Conservation (phyloP, 805 yeast genomes). For the Ogataea kodamae region DNA sequence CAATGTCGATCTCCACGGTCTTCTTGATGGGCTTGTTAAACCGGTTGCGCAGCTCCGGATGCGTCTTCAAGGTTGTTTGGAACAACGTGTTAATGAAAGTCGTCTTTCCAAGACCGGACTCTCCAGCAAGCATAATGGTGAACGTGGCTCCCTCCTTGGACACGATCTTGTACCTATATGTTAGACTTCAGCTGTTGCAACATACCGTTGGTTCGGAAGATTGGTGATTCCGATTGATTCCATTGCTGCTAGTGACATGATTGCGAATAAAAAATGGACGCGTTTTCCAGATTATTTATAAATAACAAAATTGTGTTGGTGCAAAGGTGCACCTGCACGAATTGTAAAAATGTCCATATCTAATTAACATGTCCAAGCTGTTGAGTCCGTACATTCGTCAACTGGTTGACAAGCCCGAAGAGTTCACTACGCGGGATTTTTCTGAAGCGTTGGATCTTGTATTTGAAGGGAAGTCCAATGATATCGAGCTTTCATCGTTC, state of each 20-base stretch:
- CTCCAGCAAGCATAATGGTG: slow-evolving; percentile 86
- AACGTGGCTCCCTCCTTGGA: slow-evolving; percentile 72
- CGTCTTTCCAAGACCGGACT: slow-evolving; percentile 89
- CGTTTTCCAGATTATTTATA: too few relatives aligned
- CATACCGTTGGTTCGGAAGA: slow-evolving; percentile 69
- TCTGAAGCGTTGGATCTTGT: slow-evolving; percentile 58
- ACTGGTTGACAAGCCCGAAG: slow-evolving; percentile 56
- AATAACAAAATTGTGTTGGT: too few relatives aligned
- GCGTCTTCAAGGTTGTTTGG: slow-evolving; percentile 65
- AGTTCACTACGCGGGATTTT: slow-evolving; percentile 62
- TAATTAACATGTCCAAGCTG: slow-evolving; percentile 19
- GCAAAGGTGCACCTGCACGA: too few relatives aligned
- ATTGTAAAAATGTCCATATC: too few relatives aligned
- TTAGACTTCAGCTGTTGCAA: neutral
- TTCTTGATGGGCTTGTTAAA: slow-evolving; percentile 58
- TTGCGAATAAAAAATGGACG: slow-evolving; percentile 9
- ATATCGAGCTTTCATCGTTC: slow-evolving; percentile 74
- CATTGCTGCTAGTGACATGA: slow-evolving; percentile 29
- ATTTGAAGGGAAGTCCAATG: slow-evolving; percentile 57
- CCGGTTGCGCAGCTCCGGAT: slow-evolving; percentile 52
- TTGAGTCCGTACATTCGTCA: slow-evolving; percentile 62
- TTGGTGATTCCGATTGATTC: slow-evolving; percentile 69
- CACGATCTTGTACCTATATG: slow-evolving; percentile 61
- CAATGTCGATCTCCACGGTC: slow-evolving; percentile 76
- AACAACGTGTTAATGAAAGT: slow-evolving; percentile 84